A percentile compares a stretch with the other conserved stretches of the same genome.
phyloP scores from a whole-genome alignment of 2,329 filamentous ascomycete species.

The Dactylellina sp. region DNA sequence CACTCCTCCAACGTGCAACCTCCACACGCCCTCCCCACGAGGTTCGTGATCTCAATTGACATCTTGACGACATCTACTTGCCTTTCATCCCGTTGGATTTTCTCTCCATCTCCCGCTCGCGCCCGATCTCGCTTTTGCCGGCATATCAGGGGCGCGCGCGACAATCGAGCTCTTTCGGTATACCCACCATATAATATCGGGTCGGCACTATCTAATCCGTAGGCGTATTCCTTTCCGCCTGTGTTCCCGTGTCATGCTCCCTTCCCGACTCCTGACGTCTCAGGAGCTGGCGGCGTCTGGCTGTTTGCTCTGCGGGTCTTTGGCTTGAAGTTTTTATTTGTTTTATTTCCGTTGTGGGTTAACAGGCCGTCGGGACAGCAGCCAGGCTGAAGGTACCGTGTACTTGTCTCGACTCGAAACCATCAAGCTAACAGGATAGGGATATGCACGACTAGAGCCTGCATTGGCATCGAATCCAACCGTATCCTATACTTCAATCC shows the following conservation, averaged over 20 bases:
- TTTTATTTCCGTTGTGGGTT: neutral
- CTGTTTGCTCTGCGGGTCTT: conserved; percentile 1
- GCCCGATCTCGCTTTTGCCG: conserved; percentile 3
- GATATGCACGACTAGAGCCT: conserved; percentile 12
- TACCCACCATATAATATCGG: conserved; percentile 28
- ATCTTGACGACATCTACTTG: neutral
- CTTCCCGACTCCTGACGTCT: conserved; percentile 36
- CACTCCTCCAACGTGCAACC: neutral
- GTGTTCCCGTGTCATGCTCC: neutral
- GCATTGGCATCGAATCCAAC: conserved; percentile 5
- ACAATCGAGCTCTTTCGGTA: neutral
- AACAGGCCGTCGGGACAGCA: neutral
- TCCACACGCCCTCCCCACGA: neutral
- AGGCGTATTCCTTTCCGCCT: conserved; percentile 17
- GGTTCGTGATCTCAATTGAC: conserved; percentile 22
- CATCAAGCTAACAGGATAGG: conserved; percentile 29
- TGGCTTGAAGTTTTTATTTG: neutral
- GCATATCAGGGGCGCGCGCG: conserved; percentile 13
- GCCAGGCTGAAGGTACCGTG: conserved; percentile 12
- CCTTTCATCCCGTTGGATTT: neutral
- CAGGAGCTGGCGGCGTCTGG: conserved; percentile 6
- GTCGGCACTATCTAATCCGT: conserved; percentile 48
- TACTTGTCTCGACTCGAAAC: conserved; percentile 12
- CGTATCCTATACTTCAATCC: conserved; percentile 19
- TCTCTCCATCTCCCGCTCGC: conserved; percentile 2